Percentiles rank a stretch among this genome's conserved stretches.
Evolutionary conservation across 2,329 filamentous ascomycete genomes (phyloP).

Genomic region (Aspergillus awamori): DNA sequence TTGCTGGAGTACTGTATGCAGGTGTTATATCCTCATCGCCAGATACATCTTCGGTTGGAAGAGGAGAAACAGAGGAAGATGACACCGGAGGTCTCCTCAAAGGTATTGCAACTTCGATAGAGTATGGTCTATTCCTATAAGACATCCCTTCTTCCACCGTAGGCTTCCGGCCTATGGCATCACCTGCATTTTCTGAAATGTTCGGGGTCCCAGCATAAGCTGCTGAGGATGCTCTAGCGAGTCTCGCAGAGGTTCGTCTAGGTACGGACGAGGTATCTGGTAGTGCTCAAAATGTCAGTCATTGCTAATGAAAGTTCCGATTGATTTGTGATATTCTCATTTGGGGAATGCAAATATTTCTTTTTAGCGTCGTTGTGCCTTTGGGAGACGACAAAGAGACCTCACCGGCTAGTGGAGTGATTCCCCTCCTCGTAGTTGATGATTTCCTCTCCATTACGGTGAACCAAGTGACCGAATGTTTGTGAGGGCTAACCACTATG

Average conservation of each 20-base stretch:
- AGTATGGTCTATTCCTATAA: background rate
- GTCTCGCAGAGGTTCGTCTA: conserved; percentile 29
- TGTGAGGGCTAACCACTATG: background rate
- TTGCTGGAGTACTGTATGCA: conserved; percentile 64
- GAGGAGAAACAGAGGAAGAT: conserved; percentile 40
- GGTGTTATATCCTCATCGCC: conserved; percentile 47
- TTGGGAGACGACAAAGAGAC: background rate
- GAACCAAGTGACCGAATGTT: background rate
- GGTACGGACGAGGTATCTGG: conserved; percentile 14
- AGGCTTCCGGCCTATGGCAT: background rate
- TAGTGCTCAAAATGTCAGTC: background rate
- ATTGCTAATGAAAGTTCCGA: background rate
- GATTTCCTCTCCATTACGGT: conserved; percentile 17
- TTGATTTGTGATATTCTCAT: background rate
- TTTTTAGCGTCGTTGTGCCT: too few species aligned
- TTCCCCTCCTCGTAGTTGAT: conserved; percentile 11
- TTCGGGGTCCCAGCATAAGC: background rate
- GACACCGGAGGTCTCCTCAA: conserved; percentile 27
- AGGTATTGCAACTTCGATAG: conserved; percentile 38
- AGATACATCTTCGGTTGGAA: conserved; percentile 41
- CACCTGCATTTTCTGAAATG: conserved; percentile 17
- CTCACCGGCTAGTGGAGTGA: conserved; percentile 11
- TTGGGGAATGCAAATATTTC: background rate
- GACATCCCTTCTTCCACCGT: background rate
- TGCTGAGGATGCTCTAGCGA: conserved; percentile 20